Evolutionary conservation across 31 red algal species (phyloP).

Genomic region (Porphyra umbilicalis): DNA sequence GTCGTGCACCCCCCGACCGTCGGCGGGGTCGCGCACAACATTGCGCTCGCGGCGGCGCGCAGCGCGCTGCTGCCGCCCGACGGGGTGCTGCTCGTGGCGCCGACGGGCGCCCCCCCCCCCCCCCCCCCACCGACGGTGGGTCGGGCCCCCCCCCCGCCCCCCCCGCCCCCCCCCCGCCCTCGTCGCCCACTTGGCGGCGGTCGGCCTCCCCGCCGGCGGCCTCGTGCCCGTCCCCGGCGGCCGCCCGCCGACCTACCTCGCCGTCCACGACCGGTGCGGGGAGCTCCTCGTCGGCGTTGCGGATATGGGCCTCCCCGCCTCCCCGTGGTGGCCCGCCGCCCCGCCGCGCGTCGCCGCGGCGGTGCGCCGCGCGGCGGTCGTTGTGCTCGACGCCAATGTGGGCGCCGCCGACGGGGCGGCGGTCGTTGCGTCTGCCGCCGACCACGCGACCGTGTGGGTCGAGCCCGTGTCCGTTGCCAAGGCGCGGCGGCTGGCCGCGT

Average conservation of each 20-base stretch:
- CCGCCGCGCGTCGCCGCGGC: background rate
- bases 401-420: background rate
- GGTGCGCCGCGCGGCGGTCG: background rate
- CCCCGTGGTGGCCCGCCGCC: background rate
- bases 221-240: background rate
- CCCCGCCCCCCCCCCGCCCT: background rate
- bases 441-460: background rate
- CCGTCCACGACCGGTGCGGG: background rate
- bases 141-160: background rate
- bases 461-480: background rate
- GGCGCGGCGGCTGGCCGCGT: background rate
- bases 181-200: background rate
- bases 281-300: background rate
- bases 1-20: background rate
- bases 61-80: background rate
- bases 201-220: background rate
- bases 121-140: background rate
- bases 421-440: background rate
- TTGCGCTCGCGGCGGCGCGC: background rate
- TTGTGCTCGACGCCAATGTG: background rate
- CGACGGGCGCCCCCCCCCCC: background rate
- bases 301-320: background rate
- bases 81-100: background rate
- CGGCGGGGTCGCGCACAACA: constrained; percentile 7
- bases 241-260: background rate